These are phyloP conservation scores for Dispira simplex DNA, from an alignment of 192 early-diverging fungal species.

Conservation along the genomic window DNA sequence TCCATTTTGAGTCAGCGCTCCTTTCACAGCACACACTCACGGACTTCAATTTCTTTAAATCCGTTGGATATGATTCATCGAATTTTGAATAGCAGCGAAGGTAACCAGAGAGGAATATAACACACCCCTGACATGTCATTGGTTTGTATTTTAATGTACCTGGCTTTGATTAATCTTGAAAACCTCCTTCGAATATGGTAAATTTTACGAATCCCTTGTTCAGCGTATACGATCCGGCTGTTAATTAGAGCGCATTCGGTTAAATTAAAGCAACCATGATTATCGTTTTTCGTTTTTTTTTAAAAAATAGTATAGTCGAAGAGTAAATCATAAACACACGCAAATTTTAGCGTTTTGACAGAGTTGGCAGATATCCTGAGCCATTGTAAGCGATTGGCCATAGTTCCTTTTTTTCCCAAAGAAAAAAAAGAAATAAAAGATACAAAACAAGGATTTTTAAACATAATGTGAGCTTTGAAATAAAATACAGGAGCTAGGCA, in stretches of 20 bases:
- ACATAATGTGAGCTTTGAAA: no score
- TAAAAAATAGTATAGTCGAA: no score
- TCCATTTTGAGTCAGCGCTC: conserved; percentile 5
- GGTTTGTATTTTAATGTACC: background rate
- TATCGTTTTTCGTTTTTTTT: no score
- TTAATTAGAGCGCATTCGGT: background rate
- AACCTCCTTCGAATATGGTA: background rate
- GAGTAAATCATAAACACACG: no score
- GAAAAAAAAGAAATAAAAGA: no score
- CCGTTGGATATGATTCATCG: conserved; percentile 7
- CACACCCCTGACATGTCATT: background rate
- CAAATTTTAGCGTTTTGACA: no score
- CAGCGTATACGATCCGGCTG: background rate
- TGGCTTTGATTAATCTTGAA: background rate
- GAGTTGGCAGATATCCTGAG: no score
- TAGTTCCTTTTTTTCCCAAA: no score
- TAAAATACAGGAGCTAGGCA: background rate
- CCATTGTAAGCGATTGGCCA: no score
- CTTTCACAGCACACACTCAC: background rate
- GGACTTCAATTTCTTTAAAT: background rate
- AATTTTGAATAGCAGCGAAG: background rate
- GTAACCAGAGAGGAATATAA: background rate
- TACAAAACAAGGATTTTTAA: no score
- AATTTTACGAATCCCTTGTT: background rate
- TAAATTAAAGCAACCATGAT: no score